Percentiles rank a stretch among this genome's conserved stretches.
phyloP scores from a whole-genome alignment of 768 basidiomycete species.

The Tricholoma sp. region DNA sequence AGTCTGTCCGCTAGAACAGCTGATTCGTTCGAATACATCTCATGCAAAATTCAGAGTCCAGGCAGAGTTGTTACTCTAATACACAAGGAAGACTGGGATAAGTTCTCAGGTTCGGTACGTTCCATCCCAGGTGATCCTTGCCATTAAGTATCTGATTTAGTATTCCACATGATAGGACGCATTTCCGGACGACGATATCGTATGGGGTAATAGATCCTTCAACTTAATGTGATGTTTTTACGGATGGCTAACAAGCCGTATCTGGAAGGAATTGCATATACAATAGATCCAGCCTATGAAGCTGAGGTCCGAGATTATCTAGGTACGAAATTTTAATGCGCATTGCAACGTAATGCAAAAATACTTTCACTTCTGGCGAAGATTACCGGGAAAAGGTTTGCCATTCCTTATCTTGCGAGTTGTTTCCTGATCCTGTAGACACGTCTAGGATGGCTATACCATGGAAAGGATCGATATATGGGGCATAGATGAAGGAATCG shows the following conservation, averaged over 20 bases:
- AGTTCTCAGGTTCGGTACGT: conserved; percentile 61
- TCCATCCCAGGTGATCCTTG: not conserved
- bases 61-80: conserved; percentile 89
- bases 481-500: conserved; percentile 45
- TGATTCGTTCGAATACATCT: not conserved
- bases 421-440: not conserved
- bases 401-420: not conserved
- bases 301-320: conserved; percentile 79
- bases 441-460: conserved; percentile 83
- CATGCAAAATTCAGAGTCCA: conserved; percentile 47
- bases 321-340: conserved; percentile 42
- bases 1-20: conserved; percentile 29
- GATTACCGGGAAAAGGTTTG: conserved; percentile 83
- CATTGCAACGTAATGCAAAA: not conserved
- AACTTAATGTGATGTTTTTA: not conserved
- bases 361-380: conserved; percentile 17
- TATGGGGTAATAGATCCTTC: conserved; percentile 62
- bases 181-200: conserved; percentile 68
- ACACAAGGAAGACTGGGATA: conserved; percentile 84
- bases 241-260: not conserved
- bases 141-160: not conserved
- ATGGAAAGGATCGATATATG: conserved; percentile 74
- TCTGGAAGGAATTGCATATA: conserved; percentile 69
- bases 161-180: conserved; percentile 41
- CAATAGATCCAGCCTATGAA: conserved; percentile 74